These are phyloP conservation scores for Pichia nanzhaoensis DNA, from an alignment of 805 yeast genomes.

Conservation along the genomic window DNA sequence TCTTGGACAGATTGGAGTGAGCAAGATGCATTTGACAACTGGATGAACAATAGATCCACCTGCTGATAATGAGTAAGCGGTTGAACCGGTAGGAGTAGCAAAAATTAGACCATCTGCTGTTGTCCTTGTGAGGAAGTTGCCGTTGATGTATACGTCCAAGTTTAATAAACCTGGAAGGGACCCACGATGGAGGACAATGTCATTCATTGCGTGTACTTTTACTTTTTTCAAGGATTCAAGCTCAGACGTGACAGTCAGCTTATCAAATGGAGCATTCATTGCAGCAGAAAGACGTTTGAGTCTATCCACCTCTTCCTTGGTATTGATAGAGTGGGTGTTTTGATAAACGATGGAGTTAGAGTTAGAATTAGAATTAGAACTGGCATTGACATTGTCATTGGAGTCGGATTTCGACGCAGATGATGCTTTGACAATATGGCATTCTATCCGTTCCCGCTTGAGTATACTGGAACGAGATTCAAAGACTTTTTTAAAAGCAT, in stretches of 20 bases:
- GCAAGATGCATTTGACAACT: constrained; percentile 66
- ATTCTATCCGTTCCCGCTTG: constrained; percentile 72
- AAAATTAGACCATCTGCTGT: constrained; percentile 86
- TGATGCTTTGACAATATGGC: constrained; percentile 45
- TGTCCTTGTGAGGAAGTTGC: constrained; percentile 78
- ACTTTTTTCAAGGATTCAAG: constrained; percentile 13
- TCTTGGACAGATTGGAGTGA: constrained; percentile 90
- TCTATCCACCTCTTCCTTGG: constrained; percentile 10
- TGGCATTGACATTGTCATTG: too few species aligned
- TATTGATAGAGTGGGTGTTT: constrained; percentile 4
- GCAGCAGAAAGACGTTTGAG: constrained; percentile 10
- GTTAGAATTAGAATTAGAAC: too few species aligned
- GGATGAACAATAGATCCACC: constrained; percentile 96
- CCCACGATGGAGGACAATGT: constrained; percentile 82
- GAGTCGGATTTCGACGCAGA: background rate
- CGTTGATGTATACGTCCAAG: constrained; percentile 79
- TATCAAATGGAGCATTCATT: constrained; percentile 16
- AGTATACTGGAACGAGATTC: constrained; percentile 63
- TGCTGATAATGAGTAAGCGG: constrained; percentile 82
- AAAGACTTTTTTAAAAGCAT: constrained; percentile 61
- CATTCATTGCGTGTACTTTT: constrained; percentile 77
- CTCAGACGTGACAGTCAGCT: constrained; percentile 12
- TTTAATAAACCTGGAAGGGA: constrained; percentile 78
- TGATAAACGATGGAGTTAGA: background rate
- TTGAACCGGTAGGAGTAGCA: constrained; percentile 91